These are phyloP conservation scores for Cyanidium caldarium DNA, from an alignment of 23 red algal species.

Conservation along the genomic window DNA sequence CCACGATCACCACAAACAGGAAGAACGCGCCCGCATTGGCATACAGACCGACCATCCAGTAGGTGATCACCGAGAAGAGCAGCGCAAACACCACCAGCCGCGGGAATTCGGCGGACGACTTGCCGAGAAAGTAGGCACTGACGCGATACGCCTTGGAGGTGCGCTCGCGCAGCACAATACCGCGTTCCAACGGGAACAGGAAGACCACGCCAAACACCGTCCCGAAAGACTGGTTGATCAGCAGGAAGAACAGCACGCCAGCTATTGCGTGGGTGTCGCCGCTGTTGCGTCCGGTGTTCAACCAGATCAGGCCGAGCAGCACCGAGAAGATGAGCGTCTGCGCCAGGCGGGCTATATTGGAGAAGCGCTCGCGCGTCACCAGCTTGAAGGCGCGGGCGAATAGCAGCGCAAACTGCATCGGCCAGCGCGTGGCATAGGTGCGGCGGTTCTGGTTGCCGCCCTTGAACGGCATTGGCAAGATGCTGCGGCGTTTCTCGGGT, in stretches of 20 bases:
- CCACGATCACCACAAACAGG: constrained; percentile 41
- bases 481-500: neutral
- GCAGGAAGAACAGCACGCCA: constrained; percentile 86
- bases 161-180: constrained; percentile 69
- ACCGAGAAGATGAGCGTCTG: constrained; percentile 80
- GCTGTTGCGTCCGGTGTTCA: constrained; percentile 37
- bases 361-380: constrained; percentile 32
- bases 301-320: constrained; percentile 77
- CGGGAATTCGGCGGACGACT: constrained; percentile 54
- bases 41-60: constrained; percentile 81
- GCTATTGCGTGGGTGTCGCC: constrained; percentile 14
- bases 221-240: constrained; percentile 89
- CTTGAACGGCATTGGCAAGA: neutral
- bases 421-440: constrained; percentile 21
- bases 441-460: constrained; percentile 20
- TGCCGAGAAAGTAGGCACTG: constrained; percentile 66
- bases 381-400: constrained; percentile 38
- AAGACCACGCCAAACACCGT: constrained; percentile 75
- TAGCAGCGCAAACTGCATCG: constrained; percentile 48
- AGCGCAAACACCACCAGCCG: constrained; percentile 38
- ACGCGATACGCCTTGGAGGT: constrained; percentile 56
- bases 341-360: constrained; percentile 46
- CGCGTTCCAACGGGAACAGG: constrained; percentile 73
- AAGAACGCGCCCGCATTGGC: constrained; percentile 42
- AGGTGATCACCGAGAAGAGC: constrained; percentile 46